Evolutionary conservation across 2,329 filamentous ascomycete species (phyloP).

Genomic region (Tolypocladium pustulatum): DNA sequence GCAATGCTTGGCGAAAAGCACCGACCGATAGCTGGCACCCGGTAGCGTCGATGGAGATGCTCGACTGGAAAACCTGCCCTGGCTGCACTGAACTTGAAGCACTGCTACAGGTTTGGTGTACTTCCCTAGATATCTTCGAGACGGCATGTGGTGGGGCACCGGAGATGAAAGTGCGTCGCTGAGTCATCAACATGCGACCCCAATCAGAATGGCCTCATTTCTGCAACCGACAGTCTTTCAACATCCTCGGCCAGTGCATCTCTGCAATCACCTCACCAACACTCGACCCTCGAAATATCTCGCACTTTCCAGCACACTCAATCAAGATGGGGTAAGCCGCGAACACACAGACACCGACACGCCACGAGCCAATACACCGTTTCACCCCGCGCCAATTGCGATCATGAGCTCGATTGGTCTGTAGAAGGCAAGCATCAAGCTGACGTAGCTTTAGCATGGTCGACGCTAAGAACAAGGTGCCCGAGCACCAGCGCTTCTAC

Average conservation of each 20-base stretch:
- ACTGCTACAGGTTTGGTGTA: background rate
- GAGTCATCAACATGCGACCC: constrained; percentile 22
- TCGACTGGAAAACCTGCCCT: background rate
- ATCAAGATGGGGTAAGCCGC: constrained; percentile 30
- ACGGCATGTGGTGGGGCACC: background rate
- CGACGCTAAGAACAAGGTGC: constrained; percentile 68
- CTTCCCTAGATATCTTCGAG: background rate
- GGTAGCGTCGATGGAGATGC: background rate
- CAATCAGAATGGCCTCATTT: constrained; percentile 29
- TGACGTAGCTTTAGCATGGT: constrained; percentile 37
- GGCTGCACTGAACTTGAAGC: background rate
- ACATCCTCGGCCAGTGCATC: constrained; percentile 16
- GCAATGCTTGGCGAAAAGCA: background rate
- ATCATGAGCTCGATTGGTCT: constrained; percentile 2
- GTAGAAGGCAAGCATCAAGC: constrained; percentile 10
- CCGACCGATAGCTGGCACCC: background rate
- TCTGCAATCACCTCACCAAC: constrained; percentile 13
- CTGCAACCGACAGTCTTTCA: constrained; percentile 15
- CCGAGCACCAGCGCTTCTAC: constrained; percentile 63
- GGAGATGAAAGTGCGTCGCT: constrained; percentile 11
- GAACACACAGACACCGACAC: background rate
- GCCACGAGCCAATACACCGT: background rate
- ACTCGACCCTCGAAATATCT: constrained; percentile 10
- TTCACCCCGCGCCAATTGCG: background rate
- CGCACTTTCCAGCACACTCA: constrained; percentile 13